Percentiles rank a stretch among this genome's conserved stretches.
phyloP scores from a whole-genome alignment of 2,329 filamentous ascomycete species.

The Chaetomium sp. region DNA sequence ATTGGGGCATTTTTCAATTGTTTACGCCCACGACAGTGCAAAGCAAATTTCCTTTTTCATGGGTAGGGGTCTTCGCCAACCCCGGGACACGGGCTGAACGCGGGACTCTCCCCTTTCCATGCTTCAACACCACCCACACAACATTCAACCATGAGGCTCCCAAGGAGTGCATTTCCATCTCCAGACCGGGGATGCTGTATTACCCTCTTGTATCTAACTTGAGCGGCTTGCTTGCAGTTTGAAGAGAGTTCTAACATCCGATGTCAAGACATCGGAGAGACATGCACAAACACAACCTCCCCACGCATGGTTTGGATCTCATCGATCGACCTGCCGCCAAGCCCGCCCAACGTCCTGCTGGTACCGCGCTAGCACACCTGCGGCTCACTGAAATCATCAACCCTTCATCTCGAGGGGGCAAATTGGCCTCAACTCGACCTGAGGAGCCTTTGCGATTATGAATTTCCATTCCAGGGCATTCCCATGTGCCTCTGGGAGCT shows the following conservation, averaged over 20 bases:
- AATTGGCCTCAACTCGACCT: background rate
- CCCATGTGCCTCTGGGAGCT: background rate
- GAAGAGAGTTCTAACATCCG: too few species aligned
- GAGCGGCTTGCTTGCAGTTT: too few species aligned
- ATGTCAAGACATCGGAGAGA: too few species aligned
- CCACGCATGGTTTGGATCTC: background rate
- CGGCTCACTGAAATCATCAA: slow-evolving; percentile 10
- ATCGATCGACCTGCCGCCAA: background rate
- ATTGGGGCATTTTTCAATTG: slow-evolving; percentile 18
- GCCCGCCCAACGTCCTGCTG: background rate
- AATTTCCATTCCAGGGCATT: background rate
- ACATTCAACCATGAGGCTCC: too few species aligned
- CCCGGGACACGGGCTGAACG: slow-evolving; percentile 3
- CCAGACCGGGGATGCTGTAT: too few species aligned
- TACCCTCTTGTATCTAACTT: too few species aligned
- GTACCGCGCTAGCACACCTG: slow-evolving; percentile 19
- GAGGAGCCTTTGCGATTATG: background rate
- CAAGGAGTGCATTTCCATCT: too few species aligned
- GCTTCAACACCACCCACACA: too few species aligned
- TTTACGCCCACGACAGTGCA: slow-evolving; percentile 14
- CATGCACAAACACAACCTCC: too few species aligned
- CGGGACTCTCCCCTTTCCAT: too few species aligned
- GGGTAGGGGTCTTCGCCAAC: slow-evolving; percentile 22
- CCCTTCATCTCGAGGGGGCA: background rate
- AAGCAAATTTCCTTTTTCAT: slow-evolving; percentile 20